Evolutionary conservation across 805 yeast genomes (phyloP), one percentile per base, ranked within the genome.

Genomic region (Peterozyma xylosa): DNA sequence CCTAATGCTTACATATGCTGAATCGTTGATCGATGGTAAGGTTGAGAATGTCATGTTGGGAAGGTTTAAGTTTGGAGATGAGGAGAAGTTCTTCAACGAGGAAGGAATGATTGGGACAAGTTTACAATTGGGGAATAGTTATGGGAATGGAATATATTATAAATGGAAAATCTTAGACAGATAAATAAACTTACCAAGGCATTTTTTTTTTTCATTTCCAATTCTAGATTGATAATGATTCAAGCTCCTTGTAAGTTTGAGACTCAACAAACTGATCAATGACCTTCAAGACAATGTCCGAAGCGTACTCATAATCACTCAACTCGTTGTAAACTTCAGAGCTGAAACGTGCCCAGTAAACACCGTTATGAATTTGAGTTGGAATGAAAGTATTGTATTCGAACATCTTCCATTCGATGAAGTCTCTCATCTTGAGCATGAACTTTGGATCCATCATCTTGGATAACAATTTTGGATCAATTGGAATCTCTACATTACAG

Each of bases 281-380:
- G 9, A 57, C 60, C 14, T 62, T 53, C 21, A 62, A 52, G 30
- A 78, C 53, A 2, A 60, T 60, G 15, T 65, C 62, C 21, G 73
- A 65, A 3, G 78, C 82, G 39, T 60, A 57, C 30, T 64, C 62
- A 55, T 68, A 81, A 51, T 82, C 89, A 5, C 62, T 62, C 13
- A 73, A 50, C 38, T 78, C 83, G 48, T 77, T 73, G 57, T 79
- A 82, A 9, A 79, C 59, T 52, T 79, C 84, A 21, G 80, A 80
- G 43, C 82, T 72, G 49, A 79, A 74, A 48, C 91, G 68, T 21
- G 65, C 60, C 59, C 63, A 73, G 29, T 70, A 37, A 30, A 51
- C 50, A 2, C 62, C 71, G 33, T 70, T 62, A 53, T 76, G 79
- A 37, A 58, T 49, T 2, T 53, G 55, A 30, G 70, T 49, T 5